A percentile compares a stretch with the other conserved stretches of the same genome.
Evolutionary conservation across 208 protist genomes (phyloP).

Genomic region (Acanthamoeba polyphaga): DNA sequence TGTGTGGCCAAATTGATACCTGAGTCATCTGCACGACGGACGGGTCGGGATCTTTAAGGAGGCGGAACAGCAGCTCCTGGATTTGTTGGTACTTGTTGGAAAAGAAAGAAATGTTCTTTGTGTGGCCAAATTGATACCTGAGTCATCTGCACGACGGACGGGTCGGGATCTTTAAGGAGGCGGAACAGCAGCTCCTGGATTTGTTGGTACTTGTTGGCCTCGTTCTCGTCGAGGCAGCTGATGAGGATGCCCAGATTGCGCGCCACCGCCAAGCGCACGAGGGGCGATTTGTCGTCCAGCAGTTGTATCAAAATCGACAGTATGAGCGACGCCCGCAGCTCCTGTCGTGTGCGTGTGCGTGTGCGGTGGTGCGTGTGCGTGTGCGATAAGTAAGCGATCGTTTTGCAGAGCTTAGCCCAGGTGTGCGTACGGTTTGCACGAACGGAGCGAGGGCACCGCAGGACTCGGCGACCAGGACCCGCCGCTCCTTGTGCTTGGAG

Average conservation of each 20-base stretch:
- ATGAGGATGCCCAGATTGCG: conserved; percentile 78
- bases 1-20: not conserved
- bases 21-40: conserved; percentile 23
- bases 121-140: not conserved
- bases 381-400: not conserved
- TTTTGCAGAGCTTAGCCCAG: not conserved
- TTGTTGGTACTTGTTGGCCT: conserved; percentile 58
- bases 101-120: not conserved
- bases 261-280: conserved; percentile 80
- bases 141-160: not conserved
- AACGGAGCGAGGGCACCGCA: conserved; percentile 87
- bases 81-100: conserved; percentile 57
- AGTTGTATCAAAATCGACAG: conserved; percentile 85
- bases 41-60: conserved; percentile 20
- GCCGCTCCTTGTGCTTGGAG: conserved; percentile 85
- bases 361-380: not conserved
- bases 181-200: conserved; percentile 59
- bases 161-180: conserved; percentile 34
- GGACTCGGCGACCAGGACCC: conserved; percentile 86
- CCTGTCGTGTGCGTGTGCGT: not conserved
- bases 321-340: conserved; percentile 80
- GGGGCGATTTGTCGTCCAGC: conserved; percentile 83
- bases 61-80: conserved; percentile 56
- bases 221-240: conserved; percentile 53
- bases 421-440: conserved; percentile 66